Evolutionary conservation across 1,139 yeast genomes (phyloP).

Genomic region (Debaryomycetaceae sp.): DNA sequence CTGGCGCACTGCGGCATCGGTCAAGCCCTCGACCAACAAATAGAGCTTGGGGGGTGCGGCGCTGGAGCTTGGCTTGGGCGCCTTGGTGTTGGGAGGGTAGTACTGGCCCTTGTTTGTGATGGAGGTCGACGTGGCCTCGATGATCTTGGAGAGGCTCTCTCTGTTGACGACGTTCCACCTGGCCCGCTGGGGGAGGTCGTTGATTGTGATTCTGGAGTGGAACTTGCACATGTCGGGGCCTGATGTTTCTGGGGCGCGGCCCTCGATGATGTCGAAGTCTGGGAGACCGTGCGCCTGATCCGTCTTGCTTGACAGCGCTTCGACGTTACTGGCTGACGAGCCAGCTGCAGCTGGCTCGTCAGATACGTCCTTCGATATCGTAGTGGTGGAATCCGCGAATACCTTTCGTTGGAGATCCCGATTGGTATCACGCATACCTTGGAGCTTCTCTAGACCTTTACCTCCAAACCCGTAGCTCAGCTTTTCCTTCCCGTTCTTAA

Average conservation of each 20-base stretch:
- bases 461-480: conserved; percentile 86
- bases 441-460: conserved; percentile 81
- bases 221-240: conserved; percentile 62
- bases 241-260: conserved; percentile 56
- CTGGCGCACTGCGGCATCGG: conserved; percentile 57
- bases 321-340: not conserved
- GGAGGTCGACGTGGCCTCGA: conserved; percentile 72
- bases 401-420: conserved; percentile 48
- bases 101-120: conserved; percentile 81
- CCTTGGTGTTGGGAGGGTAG: conserved; percentile 56
- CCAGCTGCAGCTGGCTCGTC: not conserved
- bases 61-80: conserved; percentile 36
- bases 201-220: conserved; percentile 72
- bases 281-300: conserved; percentile 23
- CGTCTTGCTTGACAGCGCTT: not conserved
- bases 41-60: conserved; percentile 72
- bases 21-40: conserved; percentile 73
- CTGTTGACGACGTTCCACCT: conserved; percentile 80
- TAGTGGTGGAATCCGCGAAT: conserved; percentile 17
- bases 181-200: conserved; percentile 82
- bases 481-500: conserved; percentile 68
- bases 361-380: not conserved
- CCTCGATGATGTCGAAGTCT: conserved; percentile 50
- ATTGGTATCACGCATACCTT: conserved; percentile 59
- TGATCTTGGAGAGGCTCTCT: conserved; percentile 60